Evolutionary conservation across 176 grass and related monocot species (phyloP).

Genomic region (Zizania latifolia): DNA sequence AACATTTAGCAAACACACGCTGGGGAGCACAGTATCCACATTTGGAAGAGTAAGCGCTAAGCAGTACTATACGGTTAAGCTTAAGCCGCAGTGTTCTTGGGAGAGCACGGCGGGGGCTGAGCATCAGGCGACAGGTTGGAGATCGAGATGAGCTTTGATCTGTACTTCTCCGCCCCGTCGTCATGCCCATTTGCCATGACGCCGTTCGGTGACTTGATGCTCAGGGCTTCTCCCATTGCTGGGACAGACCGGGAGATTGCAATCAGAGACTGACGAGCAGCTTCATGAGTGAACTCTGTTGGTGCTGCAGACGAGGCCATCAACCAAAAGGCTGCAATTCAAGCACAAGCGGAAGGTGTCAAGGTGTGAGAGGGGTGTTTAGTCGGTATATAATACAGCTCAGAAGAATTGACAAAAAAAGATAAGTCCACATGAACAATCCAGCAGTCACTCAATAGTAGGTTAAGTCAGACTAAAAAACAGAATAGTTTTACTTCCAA

Average conservation of each 20-base stretch:
- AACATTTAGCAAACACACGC: slow-evolving; percentile 18
- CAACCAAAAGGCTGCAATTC: slow-evolving; percentile 13
- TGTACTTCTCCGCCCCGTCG: slow-evolving; percentile 39
- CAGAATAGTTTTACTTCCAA: neutral
- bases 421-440: neutral
- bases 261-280: slow-evolving; percentile 62
- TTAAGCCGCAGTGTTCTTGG: slow-evolving; percentile 21
- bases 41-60: too few relatives aligned
- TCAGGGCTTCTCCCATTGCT: slow-evolving; percentile 9
- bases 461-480: neutral
- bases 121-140: slow-evolving; percentile 46
- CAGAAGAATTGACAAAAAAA: neutral
- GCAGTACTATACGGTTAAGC: neutral
- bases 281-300: slow-evolving; percentile 31
- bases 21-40: slow-evolving; percentile 20
- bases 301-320: slow-evolving; percentile 46
- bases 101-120: slow-evolving; percentile 22
- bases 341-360: neutral
- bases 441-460: neutral
- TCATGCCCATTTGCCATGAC: slow-evolving; percentile 1
- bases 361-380: too few relatives aligned
- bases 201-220: slow-evolving; percentile 13
- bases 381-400: neutral
- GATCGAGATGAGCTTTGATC: slow-evolving; percentile 73
- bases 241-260: slow-evolving; percentile 58